Conservation (phyloP, 78 protist species). For the Dictyostelium intermedium region DNA sequence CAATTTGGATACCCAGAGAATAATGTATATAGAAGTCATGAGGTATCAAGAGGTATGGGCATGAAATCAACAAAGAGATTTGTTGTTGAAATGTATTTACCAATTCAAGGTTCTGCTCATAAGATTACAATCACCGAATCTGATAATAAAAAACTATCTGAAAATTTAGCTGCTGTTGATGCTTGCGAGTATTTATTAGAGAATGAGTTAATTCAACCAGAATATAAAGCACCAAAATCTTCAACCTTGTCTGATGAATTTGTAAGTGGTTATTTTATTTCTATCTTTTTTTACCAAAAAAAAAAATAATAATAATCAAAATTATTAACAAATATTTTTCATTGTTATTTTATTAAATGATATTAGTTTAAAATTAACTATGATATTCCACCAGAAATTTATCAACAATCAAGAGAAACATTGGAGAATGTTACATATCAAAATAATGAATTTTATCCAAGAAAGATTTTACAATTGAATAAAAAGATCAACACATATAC, state of each 20-base stretch:
- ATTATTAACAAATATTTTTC: background rate
- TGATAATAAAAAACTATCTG: conserved; percentile 14
- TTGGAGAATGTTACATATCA: background rate
- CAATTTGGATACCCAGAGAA: background rate
- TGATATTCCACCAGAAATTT: background rate
- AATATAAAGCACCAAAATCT: conserved; percentile 1
- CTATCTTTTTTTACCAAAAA: background rate
- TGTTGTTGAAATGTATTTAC: conserved; percentile 21
- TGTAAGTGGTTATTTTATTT: background rate
- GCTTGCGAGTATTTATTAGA: conserved; percentile 24
- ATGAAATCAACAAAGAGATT: background rate
- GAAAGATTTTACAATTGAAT: background rate
- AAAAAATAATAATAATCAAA: too few relatives aligned
- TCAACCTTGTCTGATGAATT: background rate
- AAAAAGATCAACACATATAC: background rate
- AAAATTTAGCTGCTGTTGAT: conserved; percentile 24
- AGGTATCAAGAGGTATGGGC: background rate
- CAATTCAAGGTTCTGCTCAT: background rate
- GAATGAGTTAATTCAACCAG: conserved; percentile 11
- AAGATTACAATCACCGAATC: conserved; percentile 3
- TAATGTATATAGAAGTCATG: background rate
- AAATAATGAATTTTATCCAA: background rate
- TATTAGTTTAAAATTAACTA: background rate
- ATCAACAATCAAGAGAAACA: background rate
- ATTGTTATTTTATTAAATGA: background rate